Evolutionary conservation across 2,329 filamentous ascomycete genomes (phyloP).

Genomic region (Trematosphaeria pertusa): DNA sequence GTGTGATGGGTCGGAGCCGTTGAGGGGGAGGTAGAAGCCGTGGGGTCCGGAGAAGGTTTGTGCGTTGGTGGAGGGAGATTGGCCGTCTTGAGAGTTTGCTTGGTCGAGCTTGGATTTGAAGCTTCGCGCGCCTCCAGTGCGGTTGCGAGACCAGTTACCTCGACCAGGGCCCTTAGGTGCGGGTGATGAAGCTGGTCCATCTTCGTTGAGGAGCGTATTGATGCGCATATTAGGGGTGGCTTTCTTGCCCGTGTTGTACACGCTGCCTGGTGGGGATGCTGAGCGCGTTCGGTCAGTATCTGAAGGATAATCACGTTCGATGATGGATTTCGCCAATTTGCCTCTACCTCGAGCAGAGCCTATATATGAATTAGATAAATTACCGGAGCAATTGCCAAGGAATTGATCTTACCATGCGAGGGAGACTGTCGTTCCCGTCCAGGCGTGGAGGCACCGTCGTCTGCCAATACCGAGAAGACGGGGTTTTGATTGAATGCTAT

Average conservation of each 20-base stretch:
- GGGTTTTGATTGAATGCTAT: constrained; percentile 50
- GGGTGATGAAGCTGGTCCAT: constrained; percentile 40
- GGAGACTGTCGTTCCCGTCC: constrained; percentile 49
- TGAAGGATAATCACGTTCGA: constrained; percentile 48
- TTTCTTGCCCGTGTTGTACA: constrained; percentile 48
- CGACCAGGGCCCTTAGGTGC: constrained; percentile 55
- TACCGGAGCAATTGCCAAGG: not conserved
- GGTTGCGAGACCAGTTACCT: constrained; percentile 57
- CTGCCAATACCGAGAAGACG: constrained; percentile 49
- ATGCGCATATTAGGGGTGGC: constrained; percentile 54
- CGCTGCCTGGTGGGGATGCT: constrained; percentile 50
- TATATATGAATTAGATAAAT: constrained; percentile 13
- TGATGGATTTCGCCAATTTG: constrained; percentile 43
- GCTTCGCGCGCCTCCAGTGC: constrained; percentile 30
- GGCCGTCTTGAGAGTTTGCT: constrained; percentile 39
- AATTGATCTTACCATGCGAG: constrained; percentile 39
- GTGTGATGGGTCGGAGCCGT: constrained; percentile 55
- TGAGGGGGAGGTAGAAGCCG: constrained; percentile 58
- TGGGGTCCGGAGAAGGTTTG: constrained; percentile 58
- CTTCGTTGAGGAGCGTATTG: constrained; percentile 57
- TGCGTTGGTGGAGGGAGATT: constrained; percentile 40
- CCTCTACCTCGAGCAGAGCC: constrained; percentile 45
- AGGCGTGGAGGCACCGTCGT: constrained; percentile 50
- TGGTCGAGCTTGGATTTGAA: constrained; percentile 46
- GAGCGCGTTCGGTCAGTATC: constrained; percentile 58